phyloP scores from a whole-genome alignment of 1,284 basidiomycete genomes.

The Kalmanozyma brasiliensis region DNA sequence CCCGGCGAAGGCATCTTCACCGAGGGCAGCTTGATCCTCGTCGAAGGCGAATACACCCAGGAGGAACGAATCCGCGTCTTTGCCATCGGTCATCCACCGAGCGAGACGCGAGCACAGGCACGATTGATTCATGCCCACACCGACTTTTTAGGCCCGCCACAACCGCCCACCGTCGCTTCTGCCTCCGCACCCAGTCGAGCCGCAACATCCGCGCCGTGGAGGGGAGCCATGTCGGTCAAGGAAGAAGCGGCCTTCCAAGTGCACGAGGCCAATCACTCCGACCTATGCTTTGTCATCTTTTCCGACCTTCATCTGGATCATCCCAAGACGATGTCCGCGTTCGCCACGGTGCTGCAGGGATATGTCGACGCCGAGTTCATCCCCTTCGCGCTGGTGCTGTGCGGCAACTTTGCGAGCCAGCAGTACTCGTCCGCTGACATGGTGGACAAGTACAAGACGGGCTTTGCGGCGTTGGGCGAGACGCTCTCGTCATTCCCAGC shows the following conservation, averaged over 20 bases:
- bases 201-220: conserved; percentile 13
- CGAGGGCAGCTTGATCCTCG: conserved; percentile 91
- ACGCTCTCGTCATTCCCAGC: conserved; percentile 82
- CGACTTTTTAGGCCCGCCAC: conserved; percentile 79
- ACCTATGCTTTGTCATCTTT: conserved; percentile 85
- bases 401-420: conserved; percentile 89
- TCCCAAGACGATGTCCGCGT: conserved; percentile 80
- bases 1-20: conserved; percentile 97
- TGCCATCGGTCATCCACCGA: conserved; percentile 94
- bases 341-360: conserved; percentile 87
- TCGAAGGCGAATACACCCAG: conserved; percentile 95
- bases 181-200: conserved; percentile 7
- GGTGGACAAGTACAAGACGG: conserved; percentile 79
- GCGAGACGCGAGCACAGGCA: conserved; percentile 54
- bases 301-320: conserved; percentile 97
- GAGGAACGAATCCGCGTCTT: conserved; percentile 87
- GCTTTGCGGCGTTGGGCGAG: conserved; percentile 75
- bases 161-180: conserved; percentile 13
- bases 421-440: conserved; percentile 80
- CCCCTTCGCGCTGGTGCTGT: conserved; percentile 84
- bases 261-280: conserved; percentile 65
- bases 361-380: conserved; percentile 87
- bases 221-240: conserved; percentile 84
- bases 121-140: conserved; percentile 37
- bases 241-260: conserved; percentile 79